Evolutionary conservation across 2,329 filamentous ascomycete genomes (phyloP), one percentile per base, ranked within the genome.

Genomic region (Cyphellophora attinorum): DNA sequence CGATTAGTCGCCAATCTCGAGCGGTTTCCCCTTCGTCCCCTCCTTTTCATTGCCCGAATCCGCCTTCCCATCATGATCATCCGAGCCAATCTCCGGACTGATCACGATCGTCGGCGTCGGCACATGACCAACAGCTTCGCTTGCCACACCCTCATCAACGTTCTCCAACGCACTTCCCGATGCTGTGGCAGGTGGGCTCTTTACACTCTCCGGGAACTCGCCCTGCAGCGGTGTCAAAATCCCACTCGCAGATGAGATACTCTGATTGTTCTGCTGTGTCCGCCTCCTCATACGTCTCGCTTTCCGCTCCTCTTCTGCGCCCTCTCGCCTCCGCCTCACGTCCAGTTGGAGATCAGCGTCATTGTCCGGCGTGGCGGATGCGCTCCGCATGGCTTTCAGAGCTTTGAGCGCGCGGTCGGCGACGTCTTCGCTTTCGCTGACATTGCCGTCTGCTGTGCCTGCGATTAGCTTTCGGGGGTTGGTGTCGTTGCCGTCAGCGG

Each of bases 351-450:
- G 71, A 12, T 67, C 70, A 14, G 72, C 74, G n/a, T n/a, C n/a
- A 31, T 79, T 68, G 11, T 56, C 60, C 16, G 56, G 74, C 3
- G 41, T 39, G 10, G 44, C 41, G 11, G 38, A 41, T 27, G 75
- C 75, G 27, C 76, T 70, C 39, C 85, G 75, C 58, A 95, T 79
- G 29, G 85, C 85, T 53, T 93, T 83, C 18, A 96, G 66, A 56
- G 95, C 65, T 44, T 79, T 75, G 2, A 85, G 85, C 2, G 89
- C 88, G 34, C 86, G 76, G 48, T 88, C 81, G 3, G 85, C 88
- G 17, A 96, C 77, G 45, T 93, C 85, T 57, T 88, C 70, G 27
- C 67, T 65, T 36, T 72, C 68, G 3, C 58, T 62, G 6, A 61
- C 55, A 19, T 60, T 56, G n/a, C 49, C 51, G 16, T 36, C 42